Base-by-base conservation (phyloP, 768 basidiomycete genomes). In the Phaeotremella fagi region DNA sequence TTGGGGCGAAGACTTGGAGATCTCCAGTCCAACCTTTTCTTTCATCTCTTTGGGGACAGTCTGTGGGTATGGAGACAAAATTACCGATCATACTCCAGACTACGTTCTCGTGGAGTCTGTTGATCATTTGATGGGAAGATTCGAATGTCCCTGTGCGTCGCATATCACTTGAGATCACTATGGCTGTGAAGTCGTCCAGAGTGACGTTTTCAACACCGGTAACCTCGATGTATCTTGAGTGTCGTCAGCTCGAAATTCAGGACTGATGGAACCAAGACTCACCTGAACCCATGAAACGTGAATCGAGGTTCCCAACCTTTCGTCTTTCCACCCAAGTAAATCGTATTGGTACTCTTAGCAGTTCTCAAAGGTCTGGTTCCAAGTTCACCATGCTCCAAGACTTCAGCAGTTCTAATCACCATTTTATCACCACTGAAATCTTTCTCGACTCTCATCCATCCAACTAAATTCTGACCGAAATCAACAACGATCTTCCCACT, bases 11-110 rank as follows among this genome's bases (percentile, higher is more conserved):
- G 1, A 54, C 59, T 44, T 68, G 64, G 12, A 68, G 45, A 49
- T 68, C 66, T 4, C 66, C 66, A 0, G 66, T 68, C 66, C 66
- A 68, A 12, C 66, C 66, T 28, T 44, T 18, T 7, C 50, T 45
- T 44, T 68, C 66, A 41, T 68, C 64, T 4, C 66, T 60, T 49
- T 68, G 66, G 15, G 66, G 66, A 43, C 66, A 68, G 49, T 68
- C 66, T 22, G 66, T 68, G 7, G 66, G 66, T 1, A 68, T 42
- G 18, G 28, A 31, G 4, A 64, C 27, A 23, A 57, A 58, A 43
- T 64, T 64, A n/a, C 63, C 59, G 11, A 48, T 24, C 45, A 55
- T 28, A 11, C 63, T 50, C 63, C 63, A 64, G 0, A 52, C 55
- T n/a, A 64, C 56, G 50, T 64, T 64, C 6, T 48, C 12, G 23